phyloP scores from a whole-genome alignment of 129 eudicot genomes.

The Smallanthus sonchifolius region DNA sequence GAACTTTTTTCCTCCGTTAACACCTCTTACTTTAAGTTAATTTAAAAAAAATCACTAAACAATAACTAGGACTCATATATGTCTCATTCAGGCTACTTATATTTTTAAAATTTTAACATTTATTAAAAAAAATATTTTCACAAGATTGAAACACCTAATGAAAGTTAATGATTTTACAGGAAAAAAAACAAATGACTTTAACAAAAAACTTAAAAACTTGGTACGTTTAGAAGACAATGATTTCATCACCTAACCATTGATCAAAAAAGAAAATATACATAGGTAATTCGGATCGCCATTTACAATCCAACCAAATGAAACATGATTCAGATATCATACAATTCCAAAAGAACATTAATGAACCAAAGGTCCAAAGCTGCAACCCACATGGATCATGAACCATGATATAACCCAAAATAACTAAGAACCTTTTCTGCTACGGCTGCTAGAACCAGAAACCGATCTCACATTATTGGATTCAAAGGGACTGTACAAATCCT shows the following conservation, averaged over 20 bases:
- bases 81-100: no score
- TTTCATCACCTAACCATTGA: conserved; percentile 13
- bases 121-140: no score
- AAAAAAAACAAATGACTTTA: neutral
- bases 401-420: neutral
- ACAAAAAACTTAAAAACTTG: neutral
- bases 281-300: conserved; percentile 19
- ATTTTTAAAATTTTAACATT: no score
- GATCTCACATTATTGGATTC: conserved; percentile 45
- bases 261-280: conserved; percentile 28
- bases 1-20: no score
- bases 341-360: conserved; percentile 17
- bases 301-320: conserved; percentile 31
- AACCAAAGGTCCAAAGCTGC: conserved; percentile 11
- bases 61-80: no score
- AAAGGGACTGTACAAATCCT: conserved; percentile 57
- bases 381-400: neutral
- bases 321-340: conserved; percentile 37
- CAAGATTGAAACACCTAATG: no score
- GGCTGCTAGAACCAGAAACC: conserved; percentile 53
- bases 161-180: no score
- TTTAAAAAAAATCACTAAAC: no score
- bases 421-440: conserved; percentile 57
- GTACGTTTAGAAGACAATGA: neutral
- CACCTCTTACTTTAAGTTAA: no score